Conservation (phyloP, 2,329 filamentous ascomycete genomes). For the Colletotrichum orbiculare region DNA sequence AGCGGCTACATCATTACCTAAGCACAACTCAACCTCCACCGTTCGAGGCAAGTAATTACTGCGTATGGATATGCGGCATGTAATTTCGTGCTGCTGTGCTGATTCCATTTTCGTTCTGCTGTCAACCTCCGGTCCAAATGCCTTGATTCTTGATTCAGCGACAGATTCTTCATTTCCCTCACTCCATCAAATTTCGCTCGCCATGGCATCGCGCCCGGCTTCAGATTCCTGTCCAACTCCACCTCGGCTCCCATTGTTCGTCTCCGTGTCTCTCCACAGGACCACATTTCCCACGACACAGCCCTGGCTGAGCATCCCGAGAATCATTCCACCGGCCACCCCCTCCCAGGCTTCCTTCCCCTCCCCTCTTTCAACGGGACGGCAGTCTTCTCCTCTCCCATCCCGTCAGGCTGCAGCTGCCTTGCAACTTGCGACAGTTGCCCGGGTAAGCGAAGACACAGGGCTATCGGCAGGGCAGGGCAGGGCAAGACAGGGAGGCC, state of each 20-base stretch:
- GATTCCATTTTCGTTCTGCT: slow-evolving; percentile 7
- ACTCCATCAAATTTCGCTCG: slow-evolving; percentile 27
- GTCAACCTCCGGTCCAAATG: not conserved
- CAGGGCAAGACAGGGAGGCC: slow-evolving; percentile 21
- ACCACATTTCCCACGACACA: slow-evolving; percentile 31
- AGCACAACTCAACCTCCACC: too few species aligned
- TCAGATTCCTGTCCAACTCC: too few species aligned
- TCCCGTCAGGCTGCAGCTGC: slow-evolving; percentile 12
- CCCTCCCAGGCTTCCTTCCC: not conserved
- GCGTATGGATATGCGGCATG: too few species aligned
- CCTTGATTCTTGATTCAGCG: slow-evolving; percentile 18
- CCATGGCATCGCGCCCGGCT: not conserved
- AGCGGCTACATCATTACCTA: too few species aligned
- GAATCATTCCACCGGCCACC: too few species aligned
- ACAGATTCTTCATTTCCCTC: slow-evolving; percentile 12
- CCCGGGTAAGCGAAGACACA: slow-evolving; percentile 24
- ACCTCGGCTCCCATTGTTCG: slow-evolving; percentile 1
- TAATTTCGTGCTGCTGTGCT: not conserved
- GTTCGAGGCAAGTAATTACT: too few species aligned
- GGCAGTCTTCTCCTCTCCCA: not conserved
- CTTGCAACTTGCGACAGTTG: slow-evolving; percentile 8
- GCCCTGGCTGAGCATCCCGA: slow-evolving; percentile 21
- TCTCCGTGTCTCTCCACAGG: slow-evolving; percentile 30
- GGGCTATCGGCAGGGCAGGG: slow-evolving; percentile 22
- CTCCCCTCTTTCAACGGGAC: not conserved